phyloP scores from a whole-genome alignment of 768 basidiomycete species.

The Leccinellum luteum region DNA sequence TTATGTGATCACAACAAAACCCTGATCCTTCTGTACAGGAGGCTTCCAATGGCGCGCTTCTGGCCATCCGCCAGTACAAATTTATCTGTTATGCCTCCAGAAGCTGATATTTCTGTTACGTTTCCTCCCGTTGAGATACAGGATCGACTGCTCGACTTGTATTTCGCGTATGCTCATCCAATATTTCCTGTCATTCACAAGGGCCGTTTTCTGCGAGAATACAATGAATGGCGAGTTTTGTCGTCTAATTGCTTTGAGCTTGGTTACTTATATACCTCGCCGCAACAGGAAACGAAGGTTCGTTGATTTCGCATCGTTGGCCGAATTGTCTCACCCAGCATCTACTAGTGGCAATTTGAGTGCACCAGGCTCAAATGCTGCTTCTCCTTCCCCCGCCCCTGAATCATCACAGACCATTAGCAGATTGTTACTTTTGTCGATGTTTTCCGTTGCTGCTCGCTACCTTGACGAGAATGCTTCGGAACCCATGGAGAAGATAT shows the following conservation, averaged over 20 bases:
- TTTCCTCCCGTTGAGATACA: constrained; percentile 65
- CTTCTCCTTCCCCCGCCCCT: constrained; percentile 21
- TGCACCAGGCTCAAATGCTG: constrained; percentile 21
- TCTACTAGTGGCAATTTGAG: constrained; percentile 35
- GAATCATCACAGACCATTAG: constrained; percentile 64
- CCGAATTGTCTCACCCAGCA: constrained; percentile 19
- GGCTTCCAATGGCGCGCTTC: constrained; percentile 69
- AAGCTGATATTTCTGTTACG: constrained; percentile 42
- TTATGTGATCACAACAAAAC: constrained; percentile 2
- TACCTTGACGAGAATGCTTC: constrained; percentile 53
- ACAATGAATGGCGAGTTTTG: constrained; percentile 45
- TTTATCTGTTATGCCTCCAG: constrained; percentile 36
- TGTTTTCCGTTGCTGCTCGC: constrained; percentile 80
- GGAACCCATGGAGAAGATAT: constrained; percentile 55
- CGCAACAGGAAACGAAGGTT: constrained; percentile 28
- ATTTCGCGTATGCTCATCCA: constrained; percentile 83
- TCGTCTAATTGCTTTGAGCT: background rate
- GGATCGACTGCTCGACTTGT: constrained; percentile 67
- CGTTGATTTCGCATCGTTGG: background rate
- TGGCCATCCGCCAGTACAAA: constrained; percentile 61
- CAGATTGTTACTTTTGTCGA: constrained; percentile 69
- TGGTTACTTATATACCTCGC: constrained; percentile 1
- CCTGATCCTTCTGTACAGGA: constrained; percentile 40
- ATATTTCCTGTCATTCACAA: constrained; percentile 81
- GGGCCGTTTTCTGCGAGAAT: constrained; percentile 64